Percentiles rank a stretch among this genome's conserved stretches.
phyloP scores from a whole-genome alignment of 306 rosid genomes.

The Echinosophora koreensis region DNA sequence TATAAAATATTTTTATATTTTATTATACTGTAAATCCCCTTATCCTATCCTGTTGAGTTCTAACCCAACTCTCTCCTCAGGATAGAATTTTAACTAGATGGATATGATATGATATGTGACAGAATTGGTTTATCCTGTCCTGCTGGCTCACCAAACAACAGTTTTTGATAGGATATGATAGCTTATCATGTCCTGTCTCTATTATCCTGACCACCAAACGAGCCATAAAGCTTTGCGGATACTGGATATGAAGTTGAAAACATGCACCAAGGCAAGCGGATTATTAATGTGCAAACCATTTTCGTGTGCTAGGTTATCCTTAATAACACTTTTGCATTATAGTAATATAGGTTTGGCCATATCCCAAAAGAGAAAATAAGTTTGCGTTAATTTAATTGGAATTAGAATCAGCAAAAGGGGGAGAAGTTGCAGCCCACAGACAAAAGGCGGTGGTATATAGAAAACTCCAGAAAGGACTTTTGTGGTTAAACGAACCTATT shows the following conservation, averaged over 20 bases:
- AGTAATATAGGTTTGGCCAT: background rate
- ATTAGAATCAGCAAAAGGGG: slow-evolving; percentile 13
- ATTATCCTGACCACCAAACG: no score
- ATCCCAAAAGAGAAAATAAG: background rate
- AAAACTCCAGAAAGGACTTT: background rate
- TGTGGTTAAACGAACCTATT: background rate
- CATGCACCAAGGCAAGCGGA: slow-evolving; percentile 23
- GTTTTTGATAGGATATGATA: no score
- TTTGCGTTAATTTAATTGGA: background rate
- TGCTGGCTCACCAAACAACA: no score
- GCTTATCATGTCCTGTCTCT: no score
- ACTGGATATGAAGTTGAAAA: slow-evolving; percentile 1
- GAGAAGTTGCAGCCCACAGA: background rate
- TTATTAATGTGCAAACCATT: slow-evolving; percentile 6
- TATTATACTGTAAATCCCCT: no score
- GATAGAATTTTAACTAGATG: no score
- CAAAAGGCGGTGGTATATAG: background rate
- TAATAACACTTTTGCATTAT: background rate
- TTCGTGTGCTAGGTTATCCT: slow-evolving; percentile 1
- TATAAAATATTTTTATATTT: no score
- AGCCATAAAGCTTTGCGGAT: background rate
- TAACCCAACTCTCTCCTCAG: no score
- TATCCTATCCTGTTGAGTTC: no score
- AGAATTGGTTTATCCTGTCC: no score
- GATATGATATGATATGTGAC: no score